These are phyloP conservation scores for Penicillium daleae DNA, from an alignment of 495 filamentous ascomycete genomes.

Conservation along the genomic window DNA sequence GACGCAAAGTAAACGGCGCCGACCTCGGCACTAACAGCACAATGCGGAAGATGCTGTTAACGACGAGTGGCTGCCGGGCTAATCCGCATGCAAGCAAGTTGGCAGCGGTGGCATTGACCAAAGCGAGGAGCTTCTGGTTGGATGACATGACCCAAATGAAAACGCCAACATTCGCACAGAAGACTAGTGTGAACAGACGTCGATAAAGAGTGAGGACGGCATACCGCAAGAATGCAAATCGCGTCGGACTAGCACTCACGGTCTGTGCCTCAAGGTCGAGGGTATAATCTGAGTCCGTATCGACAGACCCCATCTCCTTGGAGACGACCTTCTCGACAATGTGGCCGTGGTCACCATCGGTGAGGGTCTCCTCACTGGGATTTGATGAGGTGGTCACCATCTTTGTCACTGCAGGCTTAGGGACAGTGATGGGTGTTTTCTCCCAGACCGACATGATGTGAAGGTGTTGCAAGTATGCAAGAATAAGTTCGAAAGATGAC, in stretches of 20 bases:
- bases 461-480: slow-evolving; percentile 4
- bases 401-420: slow-evolving; percentile 24
- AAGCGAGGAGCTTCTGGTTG: slow-evolving; percentile 39
- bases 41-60: slow-evolving; percentile 70
- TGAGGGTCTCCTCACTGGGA: slow-evolving; percentile 30
- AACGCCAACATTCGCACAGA: slow-evolving; percentile 54
- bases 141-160: slow-evolving; percentile 48
- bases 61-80: slow-evolving; percentile 73
- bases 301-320: slow-evolving; percentile 30
- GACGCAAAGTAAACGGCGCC: slow-evolving; percentile 65
- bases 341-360: slow-evolving; percentile 16
- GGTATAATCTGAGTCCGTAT: slow-evolving; percentile 1
- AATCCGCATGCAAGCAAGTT: slow-evolving; percentile 60
- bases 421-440: slow-evolving; percentile 26
- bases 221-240: slow-evolving; percentile 40
- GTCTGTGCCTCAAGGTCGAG: slow-evolving; percentile 48
- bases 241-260: slow-evolving; percentile 31
- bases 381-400: slow-evolving; percentile 19
- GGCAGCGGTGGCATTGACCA: slow-evolving; percentile 55
- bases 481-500: slow-evolving; percentile 28
- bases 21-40: slow-evolving; percentile 62
- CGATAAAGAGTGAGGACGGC: slow-evolving; percentile 51
- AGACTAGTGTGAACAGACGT: slow-evolving; percentile 56
- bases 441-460: slow-evolving; percentile 35
- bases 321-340: slow-evolving; percentile 27